A percentile compares a stretch with the other conserved stretches of the same genome.
phyloP scores from a whole-genome alignment of 331 rosid species.

The Rosa hybrid region DNA sequence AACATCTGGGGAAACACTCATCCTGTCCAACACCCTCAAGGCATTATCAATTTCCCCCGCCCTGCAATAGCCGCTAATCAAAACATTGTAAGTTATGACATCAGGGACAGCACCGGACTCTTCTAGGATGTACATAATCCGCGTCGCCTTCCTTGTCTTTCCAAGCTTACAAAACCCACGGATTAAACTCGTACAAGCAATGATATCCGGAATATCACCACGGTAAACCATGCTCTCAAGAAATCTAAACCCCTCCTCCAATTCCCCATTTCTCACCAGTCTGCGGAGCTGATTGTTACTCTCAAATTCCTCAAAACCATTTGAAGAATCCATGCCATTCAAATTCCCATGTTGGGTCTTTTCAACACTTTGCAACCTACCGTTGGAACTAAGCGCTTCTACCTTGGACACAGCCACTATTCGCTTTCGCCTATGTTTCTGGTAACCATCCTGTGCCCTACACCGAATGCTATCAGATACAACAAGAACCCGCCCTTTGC shows the following conservation, averaged over 20 bases:
- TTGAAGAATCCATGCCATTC: constrained; percentile 35
- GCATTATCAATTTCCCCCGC: constrained; percentile 78
- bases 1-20: constrained; percentile 82
- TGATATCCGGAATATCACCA: constrained; percentile 65
- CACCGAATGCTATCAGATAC: constrained; percentile 22
- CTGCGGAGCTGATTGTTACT: constrained; percentile 52
- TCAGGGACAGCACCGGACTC: constrained; percentile 77
- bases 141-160: constrained; percentile 59
- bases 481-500: constrained; percentile 36
- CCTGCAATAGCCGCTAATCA: constrained; percentile 75
- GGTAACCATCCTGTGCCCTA: constrained; percentile 21
- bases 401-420: constrained; percentile 50
- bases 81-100: constrained; percentile 72
- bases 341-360: constrained; percentile 26
- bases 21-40: constrained; percentile 60
- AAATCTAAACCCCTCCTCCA: constrained; percentile 60
- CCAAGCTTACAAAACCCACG: constrained; percentile 70
- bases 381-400: constrained; percentile 51
- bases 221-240: constrained; percentile 53
- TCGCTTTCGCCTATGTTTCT: constrained; percentile 24
- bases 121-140: constrained; percentile 64
- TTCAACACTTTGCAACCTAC: constrained; percentile 38
- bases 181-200: constrained; percentile 68
- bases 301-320: constrained; percentile 47
- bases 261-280: constrained; percentile 60